Percentiles rank a stretch among this genome's conserved stretches.
These are phyloP conservation scores for Pythium aristosporum DNA, from an alignment of 352 stramenopile species.

Conservation along the genomic window DNA sequence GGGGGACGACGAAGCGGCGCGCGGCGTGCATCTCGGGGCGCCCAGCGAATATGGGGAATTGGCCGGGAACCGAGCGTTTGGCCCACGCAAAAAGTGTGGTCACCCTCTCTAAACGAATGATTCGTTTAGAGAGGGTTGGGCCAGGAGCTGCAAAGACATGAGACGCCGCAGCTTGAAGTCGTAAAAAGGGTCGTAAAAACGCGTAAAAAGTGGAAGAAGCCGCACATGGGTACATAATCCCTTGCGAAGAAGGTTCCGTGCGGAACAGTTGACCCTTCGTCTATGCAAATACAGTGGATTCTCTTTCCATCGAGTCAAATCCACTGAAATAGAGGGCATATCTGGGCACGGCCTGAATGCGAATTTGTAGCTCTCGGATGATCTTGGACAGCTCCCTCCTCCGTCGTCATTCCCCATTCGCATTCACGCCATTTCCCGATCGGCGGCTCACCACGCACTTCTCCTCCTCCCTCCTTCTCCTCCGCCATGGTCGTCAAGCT, in stretches of 20 bases:
- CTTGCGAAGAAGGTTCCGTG: background rate
- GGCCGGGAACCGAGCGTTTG: background rate
- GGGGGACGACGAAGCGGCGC: constrained; percentile 2
- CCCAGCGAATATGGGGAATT: too few species aligned
- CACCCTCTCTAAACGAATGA: constrained; percentile 3
- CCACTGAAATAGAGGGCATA: background rate
- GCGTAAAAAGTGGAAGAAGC: background rate
- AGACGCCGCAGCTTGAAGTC: constrained; percentile 19
- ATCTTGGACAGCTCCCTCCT: constrained; percentile 15
- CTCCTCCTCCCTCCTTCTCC: background rate
- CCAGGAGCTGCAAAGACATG: constrained; percentile 14
- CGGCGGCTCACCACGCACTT: constrained; percentile 13
- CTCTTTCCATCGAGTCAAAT: background rate
- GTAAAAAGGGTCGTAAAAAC: constrained; percentile 18
- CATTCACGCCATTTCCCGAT: constrained; percentile 37
- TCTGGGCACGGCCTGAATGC: constrained; percentile 29
- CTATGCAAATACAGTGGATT: background rate
- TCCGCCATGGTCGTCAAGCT: constrained; percentile 71
- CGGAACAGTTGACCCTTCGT: background rate
- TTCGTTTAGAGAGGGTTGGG: constrained; percentile 8
- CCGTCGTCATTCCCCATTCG: constrained; percentile 8
- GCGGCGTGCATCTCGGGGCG: constrained; percentile 3
- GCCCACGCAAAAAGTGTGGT: constrained; percentile 21
- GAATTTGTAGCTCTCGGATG: constrained; percentile 21
- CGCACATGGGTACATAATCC: background rate